phyloP scores from a whole-genome alignment of 371 early-diverging fungal genomes.

The Fennellomyces sp. region DNA sequence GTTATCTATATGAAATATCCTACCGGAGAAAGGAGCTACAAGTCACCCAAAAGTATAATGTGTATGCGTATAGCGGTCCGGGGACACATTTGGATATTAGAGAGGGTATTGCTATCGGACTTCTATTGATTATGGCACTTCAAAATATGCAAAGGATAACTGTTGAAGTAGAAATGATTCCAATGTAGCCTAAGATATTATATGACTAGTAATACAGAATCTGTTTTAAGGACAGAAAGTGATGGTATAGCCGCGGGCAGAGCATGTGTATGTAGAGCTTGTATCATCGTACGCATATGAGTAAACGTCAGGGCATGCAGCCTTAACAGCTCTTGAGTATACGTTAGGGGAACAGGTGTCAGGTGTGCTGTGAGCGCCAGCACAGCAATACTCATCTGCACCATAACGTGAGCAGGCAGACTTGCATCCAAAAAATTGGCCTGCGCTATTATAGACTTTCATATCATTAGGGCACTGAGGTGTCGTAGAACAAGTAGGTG shows the following conservation, averaged over 20 bases:
- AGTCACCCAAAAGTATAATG: too few species aligned
- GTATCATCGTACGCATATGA: constrained; percentile 57
- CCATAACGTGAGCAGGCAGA: constrained; percentile 38
- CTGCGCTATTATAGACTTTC: constrained; percentile 21
- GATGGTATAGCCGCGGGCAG: constrained; percentile 35
- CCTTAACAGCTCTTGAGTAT: constrained; percentile 29
- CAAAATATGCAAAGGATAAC: too few species aligned
- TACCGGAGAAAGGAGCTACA: too few species aligned
- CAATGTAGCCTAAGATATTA: too few species aligned
- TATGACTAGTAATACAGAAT: too few species aligned
- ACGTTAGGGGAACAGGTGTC: constrained; percentile 28
- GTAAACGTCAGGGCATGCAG: constrained; percentile 39
- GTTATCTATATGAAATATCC: too few species aligned
- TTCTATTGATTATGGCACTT: too few species aligned
- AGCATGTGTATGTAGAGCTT: constrained; percentile 43
- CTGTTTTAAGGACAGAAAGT: constrained; percentile 44
- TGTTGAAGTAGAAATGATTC: too few species aligned
- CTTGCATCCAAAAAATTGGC: constrained; percentile 31
- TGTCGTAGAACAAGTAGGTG: constrained; percentile 24
- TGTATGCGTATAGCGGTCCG: too few species aligned
- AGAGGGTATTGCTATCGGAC: too few species aligned
- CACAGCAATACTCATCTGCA: constrained; percentile 37
- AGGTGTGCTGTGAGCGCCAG: constrained; percentile 25
- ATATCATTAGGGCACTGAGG: constrained; percentile 37
- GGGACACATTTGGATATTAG: too few species aligned